These are phyloP conservation scores for Canna indica DNA, from an alignment of 176 grass and related monocot genomes.

Conservation along the genomic window DNA sequence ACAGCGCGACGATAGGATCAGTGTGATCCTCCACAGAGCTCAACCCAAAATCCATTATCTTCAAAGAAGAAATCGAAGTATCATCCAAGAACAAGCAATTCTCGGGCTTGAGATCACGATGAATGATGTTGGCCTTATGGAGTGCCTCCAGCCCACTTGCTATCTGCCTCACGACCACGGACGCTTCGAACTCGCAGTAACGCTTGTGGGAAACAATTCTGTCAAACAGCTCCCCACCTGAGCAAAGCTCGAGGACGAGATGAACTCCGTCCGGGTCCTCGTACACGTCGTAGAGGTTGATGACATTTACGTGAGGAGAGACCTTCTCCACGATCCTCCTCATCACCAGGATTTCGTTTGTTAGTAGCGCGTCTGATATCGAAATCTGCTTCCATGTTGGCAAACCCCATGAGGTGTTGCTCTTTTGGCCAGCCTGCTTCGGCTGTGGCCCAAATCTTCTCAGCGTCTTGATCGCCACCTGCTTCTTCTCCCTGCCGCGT, in stretches of 20 bases:
- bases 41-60: constrained; percentile 74
- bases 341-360: constrained; percentile 62
- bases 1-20: constrained; percentile 44
- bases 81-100: constrained; percentile 51
- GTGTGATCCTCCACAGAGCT: constrained; percentile 57
- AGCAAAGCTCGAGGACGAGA: constrained; percentile 56
- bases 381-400: constrained; percentile 52
- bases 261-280: constrained; percentile 41
- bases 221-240: constrained; percentile 50
- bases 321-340: constrained; percentile 61
- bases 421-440: constrained; percentile 22
- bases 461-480: constrained; percentile 56
- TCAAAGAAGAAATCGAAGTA: constrained; percentile 32
- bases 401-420: constrained; percentile 5
- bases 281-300: constrained; percentile 51
- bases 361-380: constrained; percentile 55
- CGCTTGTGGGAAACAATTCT: constrained; percentile 31
- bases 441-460: constrained; percentile 29
- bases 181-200: constrained; percentile 53
- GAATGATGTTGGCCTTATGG: constrained; percentile 48
- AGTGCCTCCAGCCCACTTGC: constrained; percentile 47
- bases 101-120: constrained; percentile 57
- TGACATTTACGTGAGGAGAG: constrained; percentile 48
- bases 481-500: constrained; percentile 23
- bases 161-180: constrained; percentile 37